These are phyloP conservation scores for Blastobotrys malaysiensis DNA, from an alignment of 1,139 yeast species.

Conservation along the genomic window DNA sequence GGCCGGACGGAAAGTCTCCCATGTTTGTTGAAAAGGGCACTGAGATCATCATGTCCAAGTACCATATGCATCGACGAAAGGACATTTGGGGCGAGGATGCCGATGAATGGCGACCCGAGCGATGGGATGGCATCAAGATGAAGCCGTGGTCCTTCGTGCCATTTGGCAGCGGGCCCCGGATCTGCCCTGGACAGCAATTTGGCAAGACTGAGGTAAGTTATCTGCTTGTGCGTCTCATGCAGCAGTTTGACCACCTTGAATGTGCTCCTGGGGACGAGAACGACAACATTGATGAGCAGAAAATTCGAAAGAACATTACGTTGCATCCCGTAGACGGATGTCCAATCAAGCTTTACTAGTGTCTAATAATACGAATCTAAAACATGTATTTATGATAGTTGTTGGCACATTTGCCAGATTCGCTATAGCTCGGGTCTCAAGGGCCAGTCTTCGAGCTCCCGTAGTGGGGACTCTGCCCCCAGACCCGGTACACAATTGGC, in stretches of 20 bases:
- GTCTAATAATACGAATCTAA: not conserved
- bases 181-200: slow-evolving; percentile 51
- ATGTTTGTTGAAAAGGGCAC: slow-evolving; percentile 40
- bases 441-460: too few relatives aligned
- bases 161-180: slow-evolving; percentile 52
- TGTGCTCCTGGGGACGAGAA: slow-evolving; percentile 8
- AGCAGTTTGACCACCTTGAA: slow-evolving; percentile 16
- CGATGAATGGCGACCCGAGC: slow-evolving; percentile 44
- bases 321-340: slow-evolving; percentile 3
- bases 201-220: slow-evolving; percentile 51
- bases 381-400: too few relatives aligned
- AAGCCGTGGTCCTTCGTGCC: slow-evolving; percentile 44
- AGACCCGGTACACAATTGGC: too few relatives aligned
- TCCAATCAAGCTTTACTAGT: slow-evolving; percentile 1
- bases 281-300: not conserved
- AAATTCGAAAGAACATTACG: not conserved
- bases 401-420: too few relatives aligned
- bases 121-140: slow-evolving; percentile 36
- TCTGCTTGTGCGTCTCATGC: slow-evolving; percentile 39
- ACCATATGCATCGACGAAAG: slow-evolving; percentile 42
- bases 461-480: too few relatives aligned
- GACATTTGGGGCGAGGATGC: slow-evolving; percentile 46
- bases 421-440: too few relatives aligned
- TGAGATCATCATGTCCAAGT: slow-evolving; percentile 27
- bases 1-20: slow-evolving; percentile 34